Percentiles rank a stretch among this genome's conserved stretches.
These are phyloP conservation scores for Dicorynia guianensis DNA, from an alignment of 306 rosid species.

Conservation along the genomic window DNA sequence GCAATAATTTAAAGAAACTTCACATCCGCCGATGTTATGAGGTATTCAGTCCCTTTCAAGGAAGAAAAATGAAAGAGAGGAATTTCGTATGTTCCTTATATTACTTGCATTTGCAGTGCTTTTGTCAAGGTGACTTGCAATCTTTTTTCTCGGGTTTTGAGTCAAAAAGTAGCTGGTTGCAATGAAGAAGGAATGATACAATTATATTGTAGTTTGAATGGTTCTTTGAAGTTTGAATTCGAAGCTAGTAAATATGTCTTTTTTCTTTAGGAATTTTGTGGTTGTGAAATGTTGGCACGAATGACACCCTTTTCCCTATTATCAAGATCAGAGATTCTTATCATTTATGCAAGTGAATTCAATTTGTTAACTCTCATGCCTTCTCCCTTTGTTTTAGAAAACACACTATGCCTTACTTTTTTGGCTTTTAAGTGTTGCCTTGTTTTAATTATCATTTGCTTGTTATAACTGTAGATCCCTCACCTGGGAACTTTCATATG, in stretches of 20 bases:
- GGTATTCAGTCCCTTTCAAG: conserved; percentile 53
- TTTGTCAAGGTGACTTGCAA: background rate
- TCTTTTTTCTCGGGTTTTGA: conserved; percentile 2
- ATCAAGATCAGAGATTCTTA: background rate
- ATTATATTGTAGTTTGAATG: background rate
- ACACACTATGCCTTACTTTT: background rate
- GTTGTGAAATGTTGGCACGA: conserved; percentile 20
- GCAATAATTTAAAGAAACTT: conserved; percentile 86
- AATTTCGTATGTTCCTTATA: conserved; percentile 10
- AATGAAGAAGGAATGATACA: background rate
- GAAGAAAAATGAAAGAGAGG: no score
- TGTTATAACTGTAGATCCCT: conserved; percentile 12
- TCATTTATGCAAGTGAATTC: conserved; percentile 1
- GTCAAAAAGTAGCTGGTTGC: conserved; percentile 4
- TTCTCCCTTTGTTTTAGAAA: background rate
- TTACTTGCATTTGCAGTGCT: background rate
- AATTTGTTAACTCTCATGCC: background rate
- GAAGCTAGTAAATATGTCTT: background rate
- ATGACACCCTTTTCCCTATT: background rate
- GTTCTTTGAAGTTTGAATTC: conserved; percentile 14
- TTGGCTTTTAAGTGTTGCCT: background rate
- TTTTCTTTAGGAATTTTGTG: background rate
- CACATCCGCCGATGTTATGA: conserved; percentile 93
- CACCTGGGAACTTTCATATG: background rate
- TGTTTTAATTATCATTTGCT: background rate